These are phyloP conservation scores for Wickerhamomyces sydowiorum DNA, from an alignment of 805 yeast genomes.

Conservation along the genomic window DNA sequence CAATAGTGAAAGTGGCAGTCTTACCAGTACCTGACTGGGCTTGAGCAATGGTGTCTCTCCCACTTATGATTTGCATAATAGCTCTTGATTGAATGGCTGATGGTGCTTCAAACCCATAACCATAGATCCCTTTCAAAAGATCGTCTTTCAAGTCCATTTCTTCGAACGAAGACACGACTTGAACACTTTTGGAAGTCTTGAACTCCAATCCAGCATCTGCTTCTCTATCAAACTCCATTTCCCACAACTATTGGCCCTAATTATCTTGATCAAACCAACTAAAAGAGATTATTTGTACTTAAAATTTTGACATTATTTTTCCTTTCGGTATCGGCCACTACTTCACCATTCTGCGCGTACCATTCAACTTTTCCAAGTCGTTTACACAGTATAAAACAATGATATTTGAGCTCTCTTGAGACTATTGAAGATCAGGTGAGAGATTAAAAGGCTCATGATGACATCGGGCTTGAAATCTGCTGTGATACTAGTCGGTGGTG, in stretches of 20 bases:
- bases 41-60: conserved; percentile 95
- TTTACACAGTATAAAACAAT: too few species aligned
- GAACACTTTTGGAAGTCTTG: conserved; percentile 50
- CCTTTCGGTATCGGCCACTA: too few species aligned
- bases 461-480: conserved; percentile 2
- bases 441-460: too few species aligned
- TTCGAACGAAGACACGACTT: conserved; percentile 60
- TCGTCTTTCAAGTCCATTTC: conserved; percentile 70
- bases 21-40: conserved; percentile 99
- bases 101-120: conserved; percentile 93
- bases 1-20: conserved; percentile 96
- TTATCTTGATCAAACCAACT: too few species aligned
- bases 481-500: conserved; percentile 53
- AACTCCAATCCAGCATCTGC: conserved; percentile 56
- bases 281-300: too few species aligned
- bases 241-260: neutral
- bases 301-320: conserved; percentile 6
- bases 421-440: too few species aligned
- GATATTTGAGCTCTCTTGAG: too few species aligned
- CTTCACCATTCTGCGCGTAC: too few species aligned
- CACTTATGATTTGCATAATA: conserved; percentile 87
- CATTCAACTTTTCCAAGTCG: too few species aligned
- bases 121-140: conserved; percentile 61
- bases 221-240: conserved; percentile 56
- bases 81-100: conserved; percentile 98